Evolutionary conservation across 129 eudicot genomes (phyloP), one percentile per base, ranked within the genome.

Genomic region (Glebionis coronaria): DNA sequence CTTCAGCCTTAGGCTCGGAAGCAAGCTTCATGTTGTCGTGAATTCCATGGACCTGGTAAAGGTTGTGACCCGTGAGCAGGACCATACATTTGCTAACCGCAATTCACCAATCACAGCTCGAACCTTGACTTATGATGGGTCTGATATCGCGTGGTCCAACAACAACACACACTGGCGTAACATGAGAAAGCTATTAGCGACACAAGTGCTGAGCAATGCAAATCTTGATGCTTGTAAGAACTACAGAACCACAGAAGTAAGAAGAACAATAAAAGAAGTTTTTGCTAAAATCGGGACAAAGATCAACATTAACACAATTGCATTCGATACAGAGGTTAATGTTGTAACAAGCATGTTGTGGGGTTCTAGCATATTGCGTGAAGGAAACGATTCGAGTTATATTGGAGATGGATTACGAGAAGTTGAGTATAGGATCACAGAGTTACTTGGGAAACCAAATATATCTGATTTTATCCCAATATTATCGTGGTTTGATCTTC

Each of bases 341-440:
- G 82, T 82, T 28, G 76, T 83, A 52, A 82, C 84, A 0, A 80
- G 52, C 45, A 72, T 80, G 72, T 58, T 83, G 20, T 74, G 73
- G 79, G 73, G 79, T 35, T 57, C 55, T 66, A 74, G 81, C 50
- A 59, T 69, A 68, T 70, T 63, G 9, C 12, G 14, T 50, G 74
- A 61, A 61, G 77, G 83, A 81, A 14, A 62, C 2, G 62, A 66
- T 47, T 47, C 57, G 5, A 35, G 31, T 5, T 12, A 55, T 38
- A 3, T n/a, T 8, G 46, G 55, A 7, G 38, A 68, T 1, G 73
- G 73, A 59, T 76, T 68, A 51, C 20, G 59, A 60, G 75, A 76
- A 61, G 68, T 76, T 12, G 70, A 76, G 44, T 53, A 1, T 38
- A 81, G 72, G 79, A 71, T 81, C 31, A 46, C 62, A 31, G 73